These are phyloP conservation scores for Nelumbo lutea DNA, from an alignment of 164 flowering plant species.

Conservation along the genomic window DNA sequence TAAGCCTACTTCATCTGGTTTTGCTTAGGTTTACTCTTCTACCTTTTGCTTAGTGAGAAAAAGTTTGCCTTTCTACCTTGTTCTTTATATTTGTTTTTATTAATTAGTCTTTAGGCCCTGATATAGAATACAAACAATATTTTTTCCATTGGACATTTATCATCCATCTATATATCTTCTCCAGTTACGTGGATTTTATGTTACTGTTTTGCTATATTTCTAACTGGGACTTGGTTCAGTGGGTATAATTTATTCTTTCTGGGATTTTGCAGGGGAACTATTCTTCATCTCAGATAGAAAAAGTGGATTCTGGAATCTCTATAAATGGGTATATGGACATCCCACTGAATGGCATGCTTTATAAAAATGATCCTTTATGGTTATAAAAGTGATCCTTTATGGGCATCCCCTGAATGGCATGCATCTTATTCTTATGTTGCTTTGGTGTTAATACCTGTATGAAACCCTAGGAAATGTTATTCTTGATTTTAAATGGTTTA, in stretches of 20 bases:
- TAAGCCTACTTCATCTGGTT: no score
- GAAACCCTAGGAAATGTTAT: not conserved
- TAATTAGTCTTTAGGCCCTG: no score
- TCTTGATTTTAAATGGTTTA: not conserved
- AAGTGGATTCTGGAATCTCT: constrained; percentile 87
- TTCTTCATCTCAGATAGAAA: constrained; percentile 76
- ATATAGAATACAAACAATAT: no score
- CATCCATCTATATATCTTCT: not conserved
- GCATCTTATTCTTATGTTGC: no score
- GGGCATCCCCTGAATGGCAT: no score
- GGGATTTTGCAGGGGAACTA: constrained; percentile 70
- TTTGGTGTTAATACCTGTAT: not conserved
- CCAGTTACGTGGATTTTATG: no score
- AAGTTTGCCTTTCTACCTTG: no score
- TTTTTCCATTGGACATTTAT: not conserved
- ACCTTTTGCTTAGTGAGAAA: no score
- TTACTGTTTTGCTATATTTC: not conserved
- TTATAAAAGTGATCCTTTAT: no score
- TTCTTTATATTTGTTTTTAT: no score
- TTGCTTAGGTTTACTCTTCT: no score
- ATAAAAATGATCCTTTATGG: not conserved
- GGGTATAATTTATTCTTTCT: constrained; percentile 5
- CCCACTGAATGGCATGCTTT: not conserved
- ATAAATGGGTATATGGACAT: constrained; percentile 70
- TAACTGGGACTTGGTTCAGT: not conserved